phyloP scores from a whole-genome alignment of 345 rosid species.

The Eutrema yunnanense region DNA sequence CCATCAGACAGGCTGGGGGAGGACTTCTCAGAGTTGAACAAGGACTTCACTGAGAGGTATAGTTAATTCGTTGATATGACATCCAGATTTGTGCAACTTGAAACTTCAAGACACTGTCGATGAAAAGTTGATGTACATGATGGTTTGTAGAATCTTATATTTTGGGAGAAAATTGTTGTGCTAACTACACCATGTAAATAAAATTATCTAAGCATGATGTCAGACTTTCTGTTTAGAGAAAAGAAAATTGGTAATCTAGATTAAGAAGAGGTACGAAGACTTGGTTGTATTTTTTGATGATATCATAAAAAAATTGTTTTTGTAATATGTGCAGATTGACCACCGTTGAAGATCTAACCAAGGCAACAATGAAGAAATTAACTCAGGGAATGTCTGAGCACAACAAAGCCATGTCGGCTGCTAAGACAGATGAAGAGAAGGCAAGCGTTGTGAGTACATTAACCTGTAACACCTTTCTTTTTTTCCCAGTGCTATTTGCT shows the following conservation, averaged over 20 bases:
- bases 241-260: background rate
- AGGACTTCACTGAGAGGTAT: constrained; percentile 88
- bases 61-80: background rate
- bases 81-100: background rate
- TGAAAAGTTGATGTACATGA: background rate
- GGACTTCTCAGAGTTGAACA: constrained; percentile 83
- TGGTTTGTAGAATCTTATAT: background rate
- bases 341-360: constrained; percentile 78
- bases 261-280: background rate
- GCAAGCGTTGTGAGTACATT: constrained; percentile 58
- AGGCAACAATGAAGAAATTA: constrained; percentile 86
- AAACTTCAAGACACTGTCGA: background rate
- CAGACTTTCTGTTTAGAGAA: background rate
- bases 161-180: background rate
- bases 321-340: constrained; percentile 48
- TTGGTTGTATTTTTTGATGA: background rate
- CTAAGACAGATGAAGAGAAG: constrained; percentile 92
- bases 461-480: background rate
- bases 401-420: constrained; percentile 94
- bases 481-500: background rate
- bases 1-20: constrained; percentile 99
- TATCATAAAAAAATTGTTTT: background rate
- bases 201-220: background rate
- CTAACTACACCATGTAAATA: background rate
- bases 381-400: constrained; percentile 96